Base-by-base conservation (phyloP, 1,284 basidiomycete genomes). In the Ustilago bromivora region DNA sequence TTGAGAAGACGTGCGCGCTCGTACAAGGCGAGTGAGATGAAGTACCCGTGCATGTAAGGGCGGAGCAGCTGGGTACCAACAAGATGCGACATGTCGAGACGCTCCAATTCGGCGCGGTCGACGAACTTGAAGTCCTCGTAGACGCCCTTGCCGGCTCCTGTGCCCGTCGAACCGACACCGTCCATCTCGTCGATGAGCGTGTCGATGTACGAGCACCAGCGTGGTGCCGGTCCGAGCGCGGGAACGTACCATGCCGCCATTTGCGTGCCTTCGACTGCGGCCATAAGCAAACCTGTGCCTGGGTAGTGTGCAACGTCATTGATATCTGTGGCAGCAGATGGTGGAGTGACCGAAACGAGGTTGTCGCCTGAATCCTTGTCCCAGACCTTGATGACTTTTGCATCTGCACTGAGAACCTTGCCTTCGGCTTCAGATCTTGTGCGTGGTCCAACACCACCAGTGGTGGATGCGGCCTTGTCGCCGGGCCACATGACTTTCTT, bases 21-120 rank as follows among this genome's bases (percentile, higher is more conserved):
- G 89, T 99, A 99, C 8, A 98, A 90, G 83, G 94, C 93, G 87
- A 99, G 91, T 11, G 95, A 93, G 79, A 99, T 88, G 89, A 99
- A 99, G 91, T 96, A 98, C 57, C 97, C 97, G 87, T 99, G 97
- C 96, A 99, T 98, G 88, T 99, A 99, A 1, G 97, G 96, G 86
- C 96, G 96, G 89, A 99, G 92, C 15, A 94, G 91, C 12, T 95
- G 92, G 1, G 95, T 97, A 60, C 97, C 97, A 82, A 98, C 88
- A 80, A 99, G 93, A 86, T 97, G 94, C 78, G 95, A 92, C 86
- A 99, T 94, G 79, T 65, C 57, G 66, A 76, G 66, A 57, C 90
- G 91, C 76, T 92, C 90, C 68, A 99, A 90, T 86, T 99, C 97
- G 78, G 88, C 89, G 69, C 93, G 90, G 87, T 96, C 94, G 76